These are phyloP conservation scores for Daldinia decipiens DNA, from an alignment of 495 filamentous ascomycete genomes.

Conservation along the genomic window DNA sequence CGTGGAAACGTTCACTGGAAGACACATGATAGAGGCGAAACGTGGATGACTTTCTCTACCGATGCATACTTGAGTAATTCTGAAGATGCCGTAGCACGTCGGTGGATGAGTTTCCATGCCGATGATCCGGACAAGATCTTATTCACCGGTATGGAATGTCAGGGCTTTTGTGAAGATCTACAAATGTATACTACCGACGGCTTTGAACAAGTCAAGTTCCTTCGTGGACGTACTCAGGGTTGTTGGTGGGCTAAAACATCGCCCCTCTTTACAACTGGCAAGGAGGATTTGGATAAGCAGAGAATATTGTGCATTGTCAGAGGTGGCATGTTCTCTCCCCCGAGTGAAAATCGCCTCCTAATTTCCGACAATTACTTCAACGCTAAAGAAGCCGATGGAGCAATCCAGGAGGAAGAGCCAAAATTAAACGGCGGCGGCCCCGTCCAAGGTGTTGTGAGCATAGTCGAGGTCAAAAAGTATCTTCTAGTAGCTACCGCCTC, in stretches of 20 bases:
- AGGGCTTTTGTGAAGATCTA: slow-evolving; percentile 64
- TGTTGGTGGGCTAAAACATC: slow-evolving; percentile 88
- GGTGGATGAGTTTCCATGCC: slow-evolving; percentile 78
- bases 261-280: slow-evolving; percentile 73
- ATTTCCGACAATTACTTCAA: slow-evolving; percentile 83
- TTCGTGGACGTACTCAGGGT: slow-evolving; percentile 71
- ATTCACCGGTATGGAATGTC: slow-evolving; percentile 77
- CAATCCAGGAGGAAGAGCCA: slow-evolving; percentile 71
- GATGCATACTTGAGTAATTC: slow-evolving; percentile 57
- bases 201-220: slow-evolving; percentile 70
- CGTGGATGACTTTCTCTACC: slow-evolving; percentile 78
- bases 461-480: slow-evolving; percentile 84
- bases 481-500: slow-evolving; percentile 84
- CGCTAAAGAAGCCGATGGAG: slow-evolving; percentile 56
- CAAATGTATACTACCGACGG: slow-evolving; percentile 85
- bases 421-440: slow-evolving; percentile 75
- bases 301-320: slow-evolving; percentile 82
- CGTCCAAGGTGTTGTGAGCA: slow-evolving; percentile 77
- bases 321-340: slow-evolving; percentile 69
- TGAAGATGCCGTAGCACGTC: slow-evolving; percentile 52
- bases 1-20: slow-evolving; percentile 74
- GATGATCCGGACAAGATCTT: slow-evolving; percentile 82
- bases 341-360: slow-evolving; percentile 75
- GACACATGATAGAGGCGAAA: slow-evolving; percentile 80
- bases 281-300: slow-evolving; percentile 66